These are phyloP conservation scores for Hyphopichia pseudoburtonii DNA, from an alignment of 1,139 yeast genomes.

Conservation along the genomic window DNA sequence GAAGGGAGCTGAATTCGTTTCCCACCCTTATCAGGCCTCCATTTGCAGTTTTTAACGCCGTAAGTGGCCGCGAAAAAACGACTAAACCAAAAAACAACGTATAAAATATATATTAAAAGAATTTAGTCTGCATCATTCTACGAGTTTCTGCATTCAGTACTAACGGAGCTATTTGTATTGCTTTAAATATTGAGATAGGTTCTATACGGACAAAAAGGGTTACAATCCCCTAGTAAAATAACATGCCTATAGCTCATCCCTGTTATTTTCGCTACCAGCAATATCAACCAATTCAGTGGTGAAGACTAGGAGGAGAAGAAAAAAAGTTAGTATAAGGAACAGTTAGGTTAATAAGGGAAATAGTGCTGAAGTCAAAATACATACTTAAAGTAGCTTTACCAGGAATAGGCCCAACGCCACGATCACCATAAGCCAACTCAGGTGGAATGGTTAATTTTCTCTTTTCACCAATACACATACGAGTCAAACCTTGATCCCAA, in stretches of 20 bases:
- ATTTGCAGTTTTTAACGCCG: too few relatives aligned
- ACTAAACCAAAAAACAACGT: too few relatives aligned
- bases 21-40: too few relatives aligned
- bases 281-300: slow-evolving; percentile 57
- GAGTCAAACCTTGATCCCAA: slow-evolving; percentile 79
- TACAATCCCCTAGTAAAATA: too few relatives aligned
- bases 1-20: too few relatives aligned
- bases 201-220: too few relatives aligned
- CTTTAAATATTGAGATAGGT: too few relatives aligned
- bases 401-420: slow-evolving; percentile 81
- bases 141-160: too few relatives aligned
- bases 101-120: too few relatives aligned
- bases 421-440: slow-evolving; percentile 69
- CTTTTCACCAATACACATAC: slow-evolving; percentile 87
- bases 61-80: too few relatives aligned
- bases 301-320: slow-evolving; percentile 30
- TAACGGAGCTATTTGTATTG: too few relatives aligned
- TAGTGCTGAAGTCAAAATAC: slow-evolving; percentile 10
- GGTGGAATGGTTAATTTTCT: slow-evolving; percentile 78
- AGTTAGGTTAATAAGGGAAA: not conserved
- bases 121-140: too few relatives aligned
- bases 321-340: slow-evolving; percentile 15
- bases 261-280: slow-evolving; percentile 22
- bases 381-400: slow-evolving; percentile 61
- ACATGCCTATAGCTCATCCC: slow-evolving; percentile 15